Base-by-base conservation (phyloP, 106 monocot genomes). In the Amphibolis antarctica region DNA sequence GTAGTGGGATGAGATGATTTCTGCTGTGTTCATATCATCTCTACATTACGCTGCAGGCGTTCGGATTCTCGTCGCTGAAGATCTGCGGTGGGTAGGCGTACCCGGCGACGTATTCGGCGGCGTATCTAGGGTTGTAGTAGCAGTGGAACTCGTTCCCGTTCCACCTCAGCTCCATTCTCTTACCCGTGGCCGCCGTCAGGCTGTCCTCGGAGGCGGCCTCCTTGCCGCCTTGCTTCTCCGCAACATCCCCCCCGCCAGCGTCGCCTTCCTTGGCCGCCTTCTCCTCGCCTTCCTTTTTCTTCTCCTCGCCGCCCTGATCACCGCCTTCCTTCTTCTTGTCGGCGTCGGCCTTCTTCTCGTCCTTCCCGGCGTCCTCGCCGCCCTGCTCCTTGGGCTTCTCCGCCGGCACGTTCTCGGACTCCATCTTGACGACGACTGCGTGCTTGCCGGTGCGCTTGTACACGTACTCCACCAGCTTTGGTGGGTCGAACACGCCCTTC, bases 401-500 rank as follows among this genome's bases (percentile, higher is more conserved):
- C 4, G 67, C 78, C 4, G 78, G 30, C 30, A 77, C 67, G 59
- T 74, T 67, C 46, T 76, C 76, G 21, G 82, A 80, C 28, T 88
- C 93, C 10, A 68, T 29, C 57, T 85, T 88, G 13, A 88, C 75
- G 42, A 92, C 45, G 20, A 79, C 46, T 7, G 86, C 79, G 66
- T 87, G 84, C 66, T 88, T 92, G 14, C 92, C 84, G 10, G 88
- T 92, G 21, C 84, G 65, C 55, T 88, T 87, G 80, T 92, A 79
- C 51, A 88, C 63, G 76, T 88, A 88, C 44, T 82, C 76, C 15
- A 78, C 84, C 10, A 92, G 83, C 48, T 73, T 80, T 10, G 72
- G 21, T 1, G 84, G 73, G 43, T 87, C 79, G 63, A 92, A 74
- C 5, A 80, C 64, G 42, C 92, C 92, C 23, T 78, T 88, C 27